Evolutionary conservation across 2,329 filamentous ascomycete genomes (phyloP).

Genomic region (Helotiales sp.): DNA sequence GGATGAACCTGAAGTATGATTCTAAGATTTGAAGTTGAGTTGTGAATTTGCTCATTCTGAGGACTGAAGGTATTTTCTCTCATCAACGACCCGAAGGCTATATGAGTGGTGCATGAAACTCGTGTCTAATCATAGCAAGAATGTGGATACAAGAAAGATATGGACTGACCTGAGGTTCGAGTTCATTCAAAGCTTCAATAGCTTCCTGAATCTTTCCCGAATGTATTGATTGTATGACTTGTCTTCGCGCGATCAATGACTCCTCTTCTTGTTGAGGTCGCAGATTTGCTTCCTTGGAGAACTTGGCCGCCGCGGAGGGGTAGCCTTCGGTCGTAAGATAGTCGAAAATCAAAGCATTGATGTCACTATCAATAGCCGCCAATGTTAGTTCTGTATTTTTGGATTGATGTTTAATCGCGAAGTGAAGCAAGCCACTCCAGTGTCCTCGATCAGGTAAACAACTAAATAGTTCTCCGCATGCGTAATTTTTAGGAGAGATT

Average conservation of each 20-base stretch:
- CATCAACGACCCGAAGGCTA: constrained; percentile 84
- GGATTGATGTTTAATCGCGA: neutral
- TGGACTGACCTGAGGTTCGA: constrained; percentile 81
- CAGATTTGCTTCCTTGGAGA: constrained; percentile 91
- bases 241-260: constrained; percentile 74
- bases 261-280: constrained; percentile 69
- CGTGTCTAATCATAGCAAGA: constrained; percentile 87
- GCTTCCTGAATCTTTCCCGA: constrained; percentile 82
- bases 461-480: constrained; percentile 91
- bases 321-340: constrained; percentile 97
- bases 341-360: constrained; percentile 93
- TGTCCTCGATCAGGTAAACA: constrained; percentile 64
- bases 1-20: constrained; percentile 17
- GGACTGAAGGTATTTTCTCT: constrained; percentile 78
- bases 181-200: constrained; percentile 83
- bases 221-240: constrained; percentile 84
- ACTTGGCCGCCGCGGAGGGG: constrained; percentile 86
- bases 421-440: neutral
- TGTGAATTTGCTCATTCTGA: constrained; percentile 70
- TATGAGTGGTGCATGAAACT: constrained; percentile 99
- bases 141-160: constrained; percentile 16
- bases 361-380: constrained; percentile 63
- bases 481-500: constrained; percentile 96
- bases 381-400: constrained; percentile 22
- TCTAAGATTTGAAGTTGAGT: constrained; percentile 14